Evolutionary conservation across 305 asterid genomes (phyloP), one percentile per base, ranked within the genome.

Genomic region (Fraxinus platypoda): DNA sequence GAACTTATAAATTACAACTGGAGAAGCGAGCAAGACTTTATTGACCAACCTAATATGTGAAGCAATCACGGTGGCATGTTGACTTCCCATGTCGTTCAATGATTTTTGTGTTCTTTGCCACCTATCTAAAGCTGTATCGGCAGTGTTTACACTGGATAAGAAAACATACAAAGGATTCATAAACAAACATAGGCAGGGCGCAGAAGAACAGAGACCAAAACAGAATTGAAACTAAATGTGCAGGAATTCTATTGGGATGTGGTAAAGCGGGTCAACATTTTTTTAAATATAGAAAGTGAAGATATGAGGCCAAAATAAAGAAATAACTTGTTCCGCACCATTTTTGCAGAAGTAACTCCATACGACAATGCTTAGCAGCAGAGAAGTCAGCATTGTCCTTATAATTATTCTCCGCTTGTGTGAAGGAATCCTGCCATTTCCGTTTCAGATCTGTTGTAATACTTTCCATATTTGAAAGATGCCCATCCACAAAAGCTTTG

Each of bases 351-450:
- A 92, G 89, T 41, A 87, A 80, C 86, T 92, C 97, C 94, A 94
- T 86, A 52, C 98, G 95, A 68, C 97, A 92, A 84, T 92, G 95
- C 83, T 94, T 94, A 78, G 97, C 93, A 75, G 93, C 97, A 78
- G 93, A 87, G 85, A 90, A 91, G 76, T 89, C 92, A 8, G 94
- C 92, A 89, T 78, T 87, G 35, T 94, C 98, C 77, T 87, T 88
- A 30, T 81, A 85, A 81, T 81, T 83, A 68, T 74, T 87, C 79
- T 89, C 93, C 5, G 94, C 83, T 62, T 88, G 97, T 35, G 80
- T 74, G 81, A 86, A 90, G 83, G 87, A 90, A 86, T 94, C 97
- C 85, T 89, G 91, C 95, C 98, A 94, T 90, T 94, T 94, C 85
- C 98, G 87, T 88, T 94, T 92, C 74, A 93, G 85, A 83, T 91